These are phyloP conservation scores for Cladochytrium replicatum DNA, from an alignment of 192 early-diverging fungal species.

Conservation along the genomic window DNA sequence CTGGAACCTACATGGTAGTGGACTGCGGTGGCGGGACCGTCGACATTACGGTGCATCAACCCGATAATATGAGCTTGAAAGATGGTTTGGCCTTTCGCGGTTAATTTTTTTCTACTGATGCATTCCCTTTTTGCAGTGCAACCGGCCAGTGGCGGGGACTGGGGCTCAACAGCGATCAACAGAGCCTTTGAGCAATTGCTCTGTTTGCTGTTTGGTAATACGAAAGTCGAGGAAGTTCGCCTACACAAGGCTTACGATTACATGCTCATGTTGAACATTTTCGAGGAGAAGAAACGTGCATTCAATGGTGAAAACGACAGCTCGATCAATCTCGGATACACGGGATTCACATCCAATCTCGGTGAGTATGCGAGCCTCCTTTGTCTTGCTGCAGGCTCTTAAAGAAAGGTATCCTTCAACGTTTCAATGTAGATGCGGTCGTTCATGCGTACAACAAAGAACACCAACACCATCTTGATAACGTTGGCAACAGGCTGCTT, in stretches of 20 bases:
- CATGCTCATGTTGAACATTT: neutral
- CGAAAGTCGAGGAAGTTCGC: neutral
- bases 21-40: neutral
- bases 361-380: neutral
- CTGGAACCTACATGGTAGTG: neutral
- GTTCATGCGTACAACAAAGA: neutral
- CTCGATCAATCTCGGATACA: neutral
- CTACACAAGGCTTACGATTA: neutral
- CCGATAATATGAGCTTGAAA: neutral
- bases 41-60: neutral
- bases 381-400: neutral
- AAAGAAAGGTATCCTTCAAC: neutral
- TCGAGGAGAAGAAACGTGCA: neutral
- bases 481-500: neutral
- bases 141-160: neutral
- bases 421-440: neutral
- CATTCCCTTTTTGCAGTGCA: neutral
- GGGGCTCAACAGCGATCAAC: neutral
- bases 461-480: neutral
- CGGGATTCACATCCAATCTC: neutral
- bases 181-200: neutral
- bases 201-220: neutral
- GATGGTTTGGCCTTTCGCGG: neutral
- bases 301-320: neutral
- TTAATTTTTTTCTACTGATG: neutral